Conservation (phyloP, 305 asterid genomes). For the Salvia sclarea region DNA sequence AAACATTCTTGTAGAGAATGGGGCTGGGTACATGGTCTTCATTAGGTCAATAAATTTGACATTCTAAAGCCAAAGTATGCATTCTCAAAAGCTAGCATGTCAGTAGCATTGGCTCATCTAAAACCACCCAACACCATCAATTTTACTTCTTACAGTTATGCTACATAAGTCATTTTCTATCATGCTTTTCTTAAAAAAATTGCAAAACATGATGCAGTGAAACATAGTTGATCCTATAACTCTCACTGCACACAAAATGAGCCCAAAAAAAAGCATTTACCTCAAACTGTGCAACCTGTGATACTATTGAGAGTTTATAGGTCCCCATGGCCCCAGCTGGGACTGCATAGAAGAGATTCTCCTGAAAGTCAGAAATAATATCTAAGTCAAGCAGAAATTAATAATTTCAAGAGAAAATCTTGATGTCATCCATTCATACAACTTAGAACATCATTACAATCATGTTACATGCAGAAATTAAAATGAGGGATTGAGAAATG, state of each 20-base stretch:
- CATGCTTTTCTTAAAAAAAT: neutral
- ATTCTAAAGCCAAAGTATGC: neutral
- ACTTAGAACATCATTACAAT: conserved; percentile 17
- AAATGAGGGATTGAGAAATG: neutral
- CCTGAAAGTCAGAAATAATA: conserved; percentile 53
- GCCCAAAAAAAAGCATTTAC: conserved; percentile 47
- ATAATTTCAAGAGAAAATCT: conserved; percentile 25
- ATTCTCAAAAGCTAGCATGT: conserved; percentile 12
- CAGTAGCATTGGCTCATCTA: conserved; percentile 9
- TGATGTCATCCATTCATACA: conserved; percentile 22
- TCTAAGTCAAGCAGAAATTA: conserved; percentile 21
- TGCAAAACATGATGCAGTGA: conserved; percentile 24
- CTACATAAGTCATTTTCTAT: neutral
- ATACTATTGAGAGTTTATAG: conserved; percentile 71
- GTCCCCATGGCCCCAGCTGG: conserved; percentile 70
- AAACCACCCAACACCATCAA: conserved; percentile 15
- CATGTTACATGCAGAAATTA: conserved; percentile 22
- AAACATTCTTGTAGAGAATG: conserved; percentile 2
- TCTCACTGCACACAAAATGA: conserved; percentile 17
- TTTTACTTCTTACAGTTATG: conserved; percentile 16
- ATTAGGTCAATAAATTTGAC: conserved; percentile 16
- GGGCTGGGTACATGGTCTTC: neutral
- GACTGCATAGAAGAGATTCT: conserved; percentile 69
- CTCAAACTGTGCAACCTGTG: conserved; percentile 60
- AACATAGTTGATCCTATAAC: conserved; percentile 12